Percentiles rank a stretch among this genome's conserved stretches.
Conservation (phyloP, 352 stramenopile genomes). For the Phytopythium montanum region DNA sequence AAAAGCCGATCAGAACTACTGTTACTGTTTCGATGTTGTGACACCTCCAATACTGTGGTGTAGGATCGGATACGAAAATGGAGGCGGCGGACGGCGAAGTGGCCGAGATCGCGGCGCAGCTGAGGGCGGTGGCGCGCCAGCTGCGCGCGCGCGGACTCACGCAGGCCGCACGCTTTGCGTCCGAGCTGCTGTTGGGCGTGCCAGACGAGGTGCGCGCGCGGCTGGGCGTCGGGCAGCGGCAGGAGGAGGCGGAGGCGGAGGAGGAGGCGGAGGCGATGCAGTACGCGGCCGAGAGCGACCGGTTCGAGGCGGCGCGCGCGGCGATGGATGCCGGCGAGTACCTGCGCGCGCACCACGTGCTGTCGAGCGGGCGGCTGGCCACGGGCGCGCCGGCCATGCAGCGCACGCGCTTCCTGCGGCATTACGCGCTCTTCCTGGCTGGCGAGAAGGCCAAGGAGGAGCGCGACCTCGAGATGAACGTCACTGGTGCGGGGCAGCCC, state of each 20-base stretch:
- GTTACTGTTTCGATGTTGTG: no score
- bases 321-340: conserved; percentile 77
- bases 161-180: conserved; percentile 64
- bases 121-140: conserved; percentile 45
- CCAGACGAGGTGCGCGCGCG: conserved; percentile 26
- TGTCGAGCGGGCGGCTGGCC: conserved; percentile 11
- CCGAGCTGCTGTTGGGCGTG: conserved; percentile 73
- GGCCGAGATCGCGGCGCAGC: conserved; percentile 27
- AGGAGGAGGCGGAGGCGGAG: not conserved
- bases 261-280: conserved; percentile 10
- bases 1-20: no score
- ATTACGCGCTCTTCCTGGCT: conserved; percentile 78
- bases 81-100: conserved; percentile 5
- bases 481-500: conserved; percentile 33
- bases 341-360: conserved; percentile 62
- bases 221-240: not conserved
- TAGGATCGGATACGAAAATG: not conserved
- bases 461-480: conserved; percentile 68
- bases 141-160: conserved; percentile 59
- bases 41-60: no score
- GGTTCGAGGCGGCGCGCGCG: conserved; percentile 60
- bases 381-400: conserved; percentile 13
- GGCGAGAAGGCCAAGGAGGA: conserved; percentile 83
- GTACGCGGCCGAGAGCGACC: conserved; percentile 25
- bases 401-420: conserved; percentile 62